Conservation (phyloP, 2,329 filamentous ascomycete species). For the Pyrenochaeta sp. region DNA sequence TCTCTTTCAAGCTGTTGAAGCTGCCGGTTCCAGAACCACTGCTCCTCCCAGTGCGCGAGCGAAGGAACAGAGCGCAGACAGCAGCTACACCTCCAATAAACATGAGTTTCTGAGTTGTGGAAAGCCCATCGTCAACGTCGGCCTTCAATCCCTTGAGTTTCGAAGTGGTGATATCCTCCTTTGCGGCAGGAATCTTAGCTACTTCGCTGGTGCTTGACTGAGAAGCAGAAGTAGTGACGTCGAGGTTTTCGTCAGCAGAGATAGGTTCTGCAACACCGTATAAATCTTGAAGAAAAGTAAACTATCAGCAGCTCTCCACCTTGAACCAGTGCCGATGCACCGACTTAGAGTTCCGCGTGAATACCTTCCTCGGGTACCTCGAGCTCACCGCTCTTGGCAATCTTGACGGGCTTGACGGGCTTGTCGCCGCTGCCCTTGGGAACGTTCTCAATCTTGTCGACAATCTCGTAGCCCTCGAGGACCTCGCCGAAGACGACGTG, state of each 20-base stretch:
- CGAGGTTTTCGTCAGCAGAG: constrained; percentile 52
- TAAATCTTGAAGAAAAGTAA: constrained; percentile 51
- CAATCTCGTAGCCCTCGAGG: constrained; percentile 81
- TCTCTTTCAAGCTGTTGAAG: constrained; percentile 43
- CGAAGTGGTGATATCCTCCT: constrained; percentile 25
- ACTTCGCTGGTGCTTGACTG: constrained; percentile 19
- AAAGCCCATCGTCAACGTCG: constrained; percentile 48
- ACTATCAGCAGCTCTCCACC: constrained; percentile 53
- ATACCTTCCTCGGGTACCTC: constrained; percentile 90
- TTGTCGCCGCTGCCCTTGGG: constrained; percentile 72
- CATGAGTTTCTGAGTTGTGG: constrained; percentile 54
- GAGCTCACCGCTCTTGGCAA: constrained; percentile 83
- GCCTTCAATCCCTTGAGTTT: constrained; percentile 26
- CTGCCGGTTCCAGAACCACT: constrained; percentile 17
- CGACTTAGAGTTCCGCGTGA: constrained; percentile 81
- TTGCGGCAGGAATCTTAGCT: constrained; percentile 31
- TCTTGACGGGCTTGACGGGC: constrained; percentile 74
- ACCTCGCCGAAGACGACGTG: constrained; percentile 92
- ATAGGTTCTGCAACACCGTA: constrained; percentile 53
- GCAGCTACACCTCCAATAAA: constrained; percentile 54
- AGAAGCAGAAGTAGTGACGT: constrained; percentile 39
- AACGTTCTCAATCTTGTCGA: constrained; percentile 79
- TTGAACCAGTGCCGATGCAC: constrained; percentile 30
- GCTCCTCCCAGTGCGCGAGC: constrained; percentile 38
- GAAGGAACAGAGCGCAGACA: constrained; percentile 51